Conservation (phyloP, 257 asterid species). For the Ehretia macrophylla region DNA sequence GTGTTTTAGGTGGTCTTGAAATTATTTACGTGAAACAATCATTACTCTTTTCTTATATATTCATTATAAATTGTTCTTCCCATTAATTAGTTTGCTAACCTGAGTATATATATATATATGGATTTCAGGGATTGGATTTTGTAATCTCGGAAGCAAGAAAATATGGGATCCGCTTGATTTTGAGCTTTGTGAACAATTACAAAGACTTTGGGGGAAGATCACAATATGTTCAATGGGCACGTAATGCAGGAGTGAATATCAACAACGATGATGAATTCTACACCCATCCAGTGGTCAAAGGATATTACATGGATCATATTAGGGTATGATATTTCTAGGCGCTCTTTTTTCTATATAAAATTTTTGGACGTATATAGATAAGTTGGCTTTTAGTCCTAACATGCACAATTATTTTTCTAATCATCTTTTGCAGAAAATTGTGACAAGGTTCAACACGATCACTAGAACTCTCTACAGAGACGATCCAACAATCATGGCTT, state of each 20-base stretch:
- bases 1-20: no score
- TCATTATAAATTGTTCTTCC: neutral
- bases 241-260: constrained; percentile 39
- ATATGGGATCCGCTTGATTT: constrained; percentile 50
- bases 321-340: constrained; percentile 22
- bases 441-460: constrained; percentile 58
- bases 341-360: no score
- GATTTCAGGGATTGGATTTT: constrained; percentile 53
- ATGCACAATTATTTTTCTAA: neutral
- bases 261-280: constrained; percentile 64
- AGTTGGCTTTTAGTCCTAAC: neutral
- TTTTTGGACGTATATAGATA: neutral
- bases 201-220: constrained; percentile 60
- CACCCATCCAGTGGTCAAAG: constrained; percentile 47
- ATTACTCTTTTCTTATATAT: no score
- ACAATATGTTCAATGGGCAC: constrained; percentile 60
- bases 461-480: constrained; percentile 43
- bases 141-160: constrained; percentile 58
- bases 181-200: constrained; percentile 62
- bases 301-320: constrained; percentile 67
- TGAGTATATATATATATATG: neutral
- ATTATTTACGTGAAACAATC: no score
- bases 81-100: neutral
- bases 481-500: constrained; percentile 79
- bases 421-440: constrained; percentile 43